Evolutionary conservation across 1,139 yeast species (phyloP).

Genomic region (Saccharomycopsis crataegensis): DNA sequence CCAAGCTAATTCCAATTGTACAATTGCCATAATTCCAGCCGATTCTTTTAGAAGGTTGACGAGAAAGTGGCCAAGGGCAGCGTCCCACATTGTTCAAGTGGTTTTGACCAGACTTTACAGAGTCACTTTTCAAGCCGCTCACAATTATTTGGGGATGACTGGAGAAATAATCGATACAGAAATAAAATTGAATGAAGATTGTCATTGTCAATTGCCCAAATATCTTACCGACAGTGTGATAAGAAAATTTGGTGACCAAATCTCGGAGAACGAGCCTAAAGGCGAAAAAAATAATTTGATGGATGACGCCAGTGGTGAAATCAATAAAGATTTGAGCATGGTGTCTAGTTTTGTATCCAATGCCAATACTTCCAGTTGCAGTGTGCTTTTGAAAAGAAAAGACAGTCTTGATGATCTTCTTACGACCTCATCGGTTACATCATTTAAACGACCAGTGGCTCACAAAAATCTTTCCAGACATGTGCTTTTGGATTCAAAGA

Average conservation of each 20-base stretch:
- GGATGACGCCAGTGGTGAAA: background rate
- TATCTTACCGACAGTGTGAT: conserved; percentile 41
- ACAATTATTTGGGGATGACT: conserved; percentile 78
- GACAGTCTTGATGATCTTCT: background rate
- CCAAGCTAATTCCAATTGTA: conserved; percentile 46
- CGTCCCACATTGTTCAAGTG: conserved; percentile 92
- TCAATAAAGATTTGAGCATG: background rate
- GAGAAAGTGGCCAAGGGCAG: conserved; percentile 73
- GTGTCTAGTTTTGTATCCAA: background rate
- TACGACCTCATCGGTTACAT: background rate
- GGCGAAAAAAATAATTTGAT: background rate
- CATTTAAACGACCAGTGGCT: background rate
- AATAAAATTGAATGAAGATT: conserved; percentile 47
- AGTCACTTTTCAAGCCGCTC: conserved; percentile 87
- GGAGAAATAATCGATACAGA: conserved; percentile 78
- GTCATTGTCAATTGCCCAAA: conserved; percentile 44
- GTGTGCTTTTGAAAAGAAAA: background rate
- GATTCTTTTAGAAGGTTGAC: conserved; percentile 73
- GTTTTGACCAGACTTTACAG: conserved; percentile 78
- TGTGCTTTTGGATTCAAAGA: conserved; percentile 55
- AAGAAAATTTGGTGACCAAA: conserved; percentile 32
- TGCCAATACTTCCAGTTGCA: background rate
- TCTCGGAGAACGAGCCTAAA: conserved; percentile 9
- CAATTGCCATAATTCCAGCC: conserved; percentile 87
- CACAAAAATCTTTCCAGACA: conserved; percentile 41